Conservation (phyloP, 2,329 filamentous ascomycete species). For the Myotisia sp. region DNA sequence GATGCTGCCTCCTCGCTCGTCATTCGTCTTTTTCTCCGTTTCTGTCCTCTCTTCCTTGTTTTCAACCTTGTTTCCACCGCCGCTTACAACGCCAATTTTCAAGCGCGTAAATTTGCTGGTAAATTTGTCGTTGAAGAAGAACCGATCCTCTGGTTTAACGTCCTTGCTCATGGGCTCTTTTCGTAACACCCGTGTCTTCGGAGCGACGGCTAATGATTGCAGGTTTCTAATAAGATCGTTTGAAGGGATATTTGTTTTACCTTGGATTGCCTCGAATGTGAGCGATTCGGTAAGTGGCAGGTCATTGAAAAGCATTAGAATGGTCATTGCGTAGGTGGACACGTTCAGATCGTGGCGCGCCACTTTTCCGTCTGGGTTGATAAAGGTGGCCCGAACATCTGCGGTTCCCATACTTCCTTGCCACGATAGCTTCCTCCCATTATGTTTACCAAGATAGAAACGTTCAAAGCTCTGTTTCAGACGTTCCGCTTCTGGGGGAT, state of each 20-base stretch:
- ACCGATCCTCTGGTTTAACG: constrained; percentile 61
- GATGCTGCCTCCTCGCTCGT: constrained; percentile 36
- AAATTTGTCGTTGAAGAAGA: constrained; percentile 71
- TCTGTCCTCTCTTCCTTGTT: constrained; percentile 45
- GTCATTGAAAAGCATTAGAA: constrained; percentile 81
- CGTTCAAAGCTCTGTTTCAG: constrained; percentile 75
- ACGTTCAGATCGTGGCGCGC: constrained; percentile 81
- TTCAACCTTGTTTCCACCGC: constrained; percentile 70
- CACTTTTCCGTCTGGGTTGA: constrained; percentile 53
- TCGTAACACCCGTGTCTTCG: constrained; percentile 65
- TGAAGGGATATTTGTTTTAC: constrained; percentile 61
- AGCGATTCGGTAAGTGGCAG: constrained; percentile 39
- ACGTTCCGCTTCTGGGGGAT: constrained; percentile 57
- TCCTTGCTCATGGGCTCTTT: constrained; percentile 71
- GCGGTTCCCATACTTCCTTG: constrained; percentile 61
- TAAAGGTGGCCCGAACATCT: constrained; percentile 72
- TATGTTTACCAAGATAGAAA: constrained; percentile 78
- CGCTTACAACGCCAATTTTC: constrained; percentile 70
- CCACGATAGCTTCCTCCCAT: constrained; percentile 81
- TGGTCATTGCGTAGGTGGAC: constrained; percentile 81
- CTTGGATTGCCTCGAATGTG: constrained; percentile 65
- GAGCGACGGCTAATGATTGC: constrained; percentile 66
- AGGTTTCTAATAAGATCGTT: constrained; percentile 62
- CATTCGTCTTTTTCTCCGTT: constrained; percentile 37
- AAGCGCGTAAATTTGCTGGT: constrained; percentile 71